Base-by-base conservation (phyloP, 495 filamentous ascomycete genomes). In the Aspergillus olivimuriae region DNA sequence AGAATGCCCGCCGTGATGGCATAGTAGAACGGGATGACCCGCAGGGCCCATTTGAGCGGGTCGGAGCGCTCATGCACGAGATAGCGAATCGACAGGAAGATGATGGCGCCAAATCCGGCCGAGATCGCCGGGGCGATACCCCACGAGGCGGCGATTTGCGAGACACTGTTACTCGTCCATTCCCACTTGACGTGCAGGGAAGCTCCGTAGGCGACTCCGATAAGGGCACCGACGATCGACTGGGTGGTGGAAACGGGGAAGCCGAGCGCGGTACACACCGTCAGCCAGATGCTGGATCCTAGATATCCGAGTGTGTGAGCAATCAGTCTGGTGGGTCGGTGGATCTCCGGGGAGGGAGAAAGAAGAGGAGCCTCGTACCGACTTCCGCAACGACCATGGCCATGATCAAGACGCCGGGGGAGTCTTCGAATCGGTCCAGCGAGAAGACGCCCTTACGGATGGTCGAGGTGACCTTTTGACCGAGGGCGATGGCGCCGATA, bases 211-310 rank as follows among this genome's bases (percentile, higher is more conserved):
- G 77, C 78, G 47, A 81, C 73, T 55, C 77, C 77, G 19, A 81
- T 77, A 10, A 81, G 72, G 33, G 77, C 75, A 5, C 77, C 80
- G 48, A 83, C 72, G 37, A 81, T 72, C 2, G 78, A 80, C 63
- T 83, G 81, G 24, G 78, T 83, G 3, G 77, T 78, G 1, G 78
- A 82, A 43, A 82, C 78, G 64, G 78, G 75, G 37, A 75, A 72
- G 4, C 74, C 78, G 62, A 80, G 65, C 12, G 65, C 60, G 4
- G 77, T 83, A 45, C 76, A 80, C 78, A 76, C 80, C 77, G 80
- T 81, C 35, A 76, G 70, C 72, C 72, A 76, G 10, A n/a, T n/a
- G n/a, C n/a, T n/a, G n/a, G n/a, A n/a, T n/a, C n/a, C n/a, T n/a
- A n/a, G n/a, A n/a, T n/a, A n/a, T n/a, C n/a, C n/a, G n/a, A n/a